Evolutionary conservation across 2,329 filamentous ascomycete genomes (phyloP).

Genomic region (Chaetothyriales sp.): DNA sequence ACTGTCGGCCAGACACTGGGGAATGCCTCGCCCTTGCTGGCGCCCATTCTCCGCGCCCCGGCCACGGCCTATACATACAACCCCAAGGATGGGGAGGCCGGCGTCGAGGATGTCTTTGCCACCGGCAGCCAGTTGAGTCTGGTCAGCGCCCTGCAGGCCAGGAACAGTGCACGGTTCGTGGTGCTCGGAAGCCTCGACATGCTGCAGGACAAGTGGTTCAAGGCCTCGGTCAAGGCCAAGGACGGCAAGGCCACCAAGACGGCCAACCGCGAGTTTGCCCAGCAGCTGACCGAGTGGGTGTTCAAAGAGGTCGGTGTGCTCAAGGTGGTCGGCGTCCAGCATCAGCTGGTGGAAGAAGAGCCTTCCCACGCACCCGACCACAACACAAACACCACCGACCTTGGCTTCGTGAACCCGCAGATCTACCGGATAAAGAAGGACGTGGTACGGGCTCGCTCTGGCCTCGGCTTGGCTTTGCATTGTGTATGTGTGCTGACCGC

Average conservation of each 20-base stretch:
- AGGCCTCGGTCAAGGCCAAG: constrained; percentile 54
- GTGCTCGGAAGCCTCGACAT: constrained; percentile 77
- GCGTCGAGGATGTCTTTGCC: constrained; percentile 64
- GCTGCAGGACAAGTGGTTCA: constrained; percentile 80
- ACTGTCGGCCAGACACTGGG: constrained; percentile 72
- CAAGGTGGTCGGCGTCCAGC: constrained; percentile 68
- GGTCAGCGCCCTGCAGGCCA: constrained; percentile 75
- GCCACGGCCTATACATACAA: constrained; percentile 86
- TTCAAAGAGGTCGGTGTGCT: constrained; percentile 90
- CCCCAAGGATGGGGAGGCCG: constrained; percentile 62
- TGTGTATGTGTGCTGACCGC: neutral
- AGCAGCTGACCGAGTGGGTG: constrained; percentile 79
- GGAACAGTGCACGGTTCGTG: constrained; percentile 82
- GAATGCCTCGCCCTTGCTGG: constrained; percentile 57
- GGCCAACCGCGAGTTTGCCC: constrained; percentile 72
- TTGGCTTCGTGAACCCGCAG: constrained; percentile 51
- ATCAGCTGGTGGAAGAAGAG: constrained; percentile 44
- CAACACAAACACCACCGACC: constrained; percentile 34
- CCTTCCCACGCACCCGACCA: constrained; percentile 43
- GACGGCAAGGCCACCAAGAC: constrained; percentile 48
- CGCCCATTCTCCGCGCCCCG: constrained; percentile 70
- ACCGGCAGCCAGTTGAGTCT: constrained; percentile 71
- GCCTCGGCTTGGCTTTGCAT: neutral
- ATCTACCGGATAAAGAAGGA: constrained; percentile 96
- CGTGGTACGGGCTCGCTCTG: constrained; percentile 57